Conservation (phyloP, 2,329 filamentous ascomycete genomes). For the Cercospora zeae-maydis region DNA sequence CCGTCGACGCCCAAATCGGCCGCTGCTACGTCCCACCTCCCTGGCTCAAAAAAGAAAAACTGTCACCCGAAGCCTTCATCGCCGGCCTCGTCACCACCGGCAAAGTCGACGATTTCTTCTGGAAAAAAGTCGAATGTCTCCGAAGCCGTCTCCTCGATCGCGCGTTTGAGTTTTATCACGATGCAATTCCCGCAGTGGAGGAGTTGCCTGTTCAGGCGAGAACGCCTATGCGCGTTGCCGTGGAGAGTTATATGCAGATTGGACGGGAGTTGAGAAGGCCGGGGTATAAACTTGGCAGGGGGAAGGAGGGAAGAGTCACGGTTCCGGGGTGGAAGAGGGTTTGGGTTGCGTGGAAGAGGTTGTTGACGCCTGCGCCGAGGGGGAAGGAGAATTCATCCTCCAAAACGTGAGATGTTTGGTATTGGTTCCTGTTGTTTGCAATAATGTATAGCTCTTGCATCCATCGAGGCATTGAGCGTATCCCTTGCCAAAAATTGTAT, state of each 20-base stretch:
- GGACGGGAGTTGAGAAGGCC: slow-evolving; percentile 57
- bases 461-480: no score
- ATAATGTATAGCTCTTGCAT: no score
- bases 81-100: slow-evolving; percentile 31
- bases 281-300: slow-evolving; percentile 34
- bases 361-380: slow-evolving; percentile 37
- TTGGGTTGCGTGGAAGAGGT: slow-evolving; percentile 56
- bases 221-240: slow-evolving; percentile 63
- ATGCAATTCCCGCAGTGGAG: slow-evolving; percentile 56
- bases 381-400: not conserved
- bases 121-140: slow-evolving; percentile 49
- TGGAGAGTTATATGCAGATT: slow-evolving; percentile 75
- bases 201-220: slow-evolving; percentile 58
- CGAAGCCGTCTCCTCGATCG: slow-evolving; percentile 55
- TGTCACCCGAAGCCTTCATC: slow-evolving; percentile 56
- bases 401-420: no score
- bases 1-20: slow-evolving; percentile 60
- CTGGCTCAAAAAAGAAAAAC: slow-evolving; percentile 59
- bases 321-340: slow-evolving; percentile 50
- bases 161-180: slow-evolving; percentile 59
- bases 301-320: slow-evolving; percentile 46
- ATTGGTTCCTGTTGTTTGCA: no score
- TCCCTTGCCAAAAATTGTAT: no score
- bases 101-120: slow-evolving; percentile 41
- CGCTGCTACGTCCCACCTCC: slow-evolving; percentile 65